phyloP scores from a whole-genome alignment of 192 early-diverging fungal species.

The Anaeromyces robustus region DNA sequence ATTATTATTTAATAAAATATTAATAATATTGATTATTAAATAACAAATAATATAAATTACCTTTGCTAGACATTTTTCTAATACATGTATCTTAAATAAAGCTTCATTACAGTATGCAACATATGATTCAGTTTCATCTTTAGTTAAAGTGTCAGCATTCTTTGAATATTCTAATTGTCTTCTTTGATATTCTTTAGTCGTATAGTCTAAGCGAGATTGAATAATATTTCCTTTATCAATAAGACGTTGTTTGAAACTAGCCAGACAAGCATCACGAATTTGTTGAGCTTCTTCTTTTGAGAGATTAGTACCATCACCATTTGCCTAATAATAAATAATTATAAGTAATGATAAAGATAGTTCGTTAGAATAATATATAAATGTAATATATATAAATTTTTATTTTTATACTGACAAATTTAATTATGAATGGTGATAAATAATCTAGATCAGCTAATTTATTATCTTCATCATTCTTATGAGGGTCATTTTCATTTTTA shows the following conservation, averaged over 20 bases:
- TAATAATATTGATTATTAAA: not conserved
- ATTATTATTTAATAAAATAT: too few species aligned
- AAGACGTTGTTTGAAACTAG: conserved; percentile 26
- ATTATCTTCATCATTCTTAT: conserved; percentile 32
- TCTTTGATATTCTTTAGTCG: conserved; percentile 32
- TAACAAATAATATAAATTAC: conserved; percentile 4
- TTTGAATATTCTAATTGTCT: conserved; percentile 29
- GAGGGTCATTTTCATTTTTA: conserved; percentile 24
- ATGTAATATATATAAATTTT: not conserved
- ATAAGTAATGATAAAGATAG: not conserved
- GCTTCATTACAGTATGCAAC: conserved; percentile 39
- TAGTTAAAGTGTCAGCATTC: conserved; percentile 38
- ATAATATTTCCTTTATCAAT: conserved; percentile 44
- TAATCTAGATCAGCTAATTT: conserved; percentile 34
- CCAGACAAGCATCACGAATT: conserved; percentile 33
- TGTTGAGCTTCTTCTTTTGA: conserved; percentile 20
- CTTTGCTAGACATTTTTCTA: conserved; percentile 43
- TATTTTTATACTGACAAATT: conserved; percentile 20
- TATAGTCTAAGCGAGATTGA: conserved; percentile 31
- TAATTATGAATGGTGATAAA: conserved; percentile 38
- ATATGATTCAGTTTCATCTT: conserved; percentile 41
- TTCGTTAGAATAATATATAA: not conserved
- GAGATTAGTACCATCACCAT: conserved; percentile 14
- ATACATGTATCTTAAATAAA: conserved; percentile 37
- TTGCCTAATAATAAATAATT: conserved; percentile 10